Base-by-base conservation (phyloP, 805 yeast genomes). In the Candida mattraensis region DNA sequence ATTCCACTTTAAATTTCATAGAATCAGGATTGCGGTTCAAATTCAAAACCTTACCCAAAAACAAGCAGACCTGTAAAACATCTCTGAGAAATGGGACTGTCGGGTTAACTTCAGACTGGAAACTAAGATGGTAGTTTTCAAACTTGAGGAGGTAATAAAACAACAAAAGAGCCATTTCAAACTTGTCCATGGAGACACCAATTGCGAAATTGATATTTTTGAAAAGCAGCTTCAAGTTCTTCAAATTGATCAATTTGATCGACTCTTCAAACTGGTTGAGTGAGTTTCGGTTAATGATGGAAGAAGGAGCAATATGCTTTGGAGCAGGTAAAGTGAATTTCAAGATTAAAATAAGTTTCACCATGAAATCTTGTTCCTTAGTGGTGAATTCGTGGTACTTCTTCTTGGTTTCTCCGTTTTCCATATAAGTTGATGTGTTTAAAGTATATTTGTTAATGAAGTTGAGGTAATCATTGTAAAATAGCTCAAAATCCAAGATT, bases 391-490 rank as follows among this genome's bases (percentile, higher is more conserved):
- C 64, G 36, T 58, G 59, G 40, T 58, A 60, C 28, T 51, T 49
- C 41, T 56, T 60, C 58, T 69, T 46, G 51, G 67, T 24, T 58
- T 66, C 72, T 51, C 72, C 56, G 63, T 61, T 54, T 60, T 73
- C 48, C 53, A 70, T 18, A 63, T 66, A 48, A 10, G 58, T 56
- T 12, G 63, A 54, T 11, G 48, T 44, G 26, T 53, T 51, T 5
- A 52, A 23, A 2, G 65, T 56, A 39, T 52, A 61, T 31, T 56
- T 63, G 48, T 67, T 67, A 48, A 66, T 64, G 29, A 76, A 63
- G 30, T 72, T 74, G 47, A 75, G 67, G 21, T 76, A 76, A 33
- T 69, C 67, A 46, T 68, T 69, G 69, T 74, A 75, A 44, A 76
- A 75, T 23, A 64, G 57, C 30, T 69, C 72, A 45, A 71, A 74